Percentiles rank a stretch among this genome's conserved stretches.
These are phyloP conservation scores for Penicillium nordicum DNA, from an alignment of 2,329 filamentous ascomycete species.

Conservation along the genomic window DNA sequence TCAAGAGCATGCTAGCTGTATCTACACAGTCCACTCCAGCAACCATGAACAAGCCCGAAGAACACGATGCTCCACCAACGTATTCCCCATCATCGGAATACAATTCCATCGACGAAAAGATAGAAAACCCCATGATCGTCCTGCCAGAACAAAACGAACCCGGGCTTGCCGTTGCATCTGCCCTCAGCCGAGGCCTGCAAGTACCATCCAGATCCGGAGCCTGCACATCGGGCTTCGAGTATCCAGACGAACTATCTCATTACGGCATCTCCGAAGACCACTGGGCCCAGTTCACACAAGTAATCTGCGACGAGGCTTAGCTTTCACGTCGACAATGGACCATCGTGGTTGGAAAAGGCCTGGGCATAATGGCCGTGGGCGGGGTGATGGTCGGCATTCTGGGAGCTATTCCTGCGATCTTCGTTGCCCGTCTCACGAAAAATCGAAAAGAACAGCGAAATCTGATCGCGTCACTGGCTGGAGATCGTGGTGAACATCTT, in stretches of 20 bases:
- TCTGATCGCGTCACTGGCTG: conserved; percentile 21
- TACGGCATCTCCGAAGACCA: conserved; percentile 22
- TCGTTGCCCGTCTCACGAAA: conserved; percentile 21
- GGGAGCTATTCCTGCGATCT: conserved; percentile 27
- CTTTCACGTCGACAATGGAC: conserved; percentile 31
- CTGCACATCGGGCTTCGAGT: conserved; percentile 32
- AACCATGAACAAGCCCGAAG: not conserved
- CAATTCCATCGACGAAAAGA: conserved; percentile 5
- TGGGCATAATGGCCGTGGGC: conserved; percentile 30
- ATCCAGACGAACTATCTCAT: conserved; percentile 23
- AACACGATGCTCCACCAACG: conserved; percentile 6
- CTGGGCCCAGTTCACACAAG: conserved; percentile 28
- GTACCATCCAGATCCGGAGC: conserved; percentile 26
- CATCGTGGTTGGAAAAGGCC: conserved; percentile 27
- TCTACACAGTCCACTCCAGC: not conserved
- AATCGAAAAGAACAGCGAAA: conserved; percentile 27
- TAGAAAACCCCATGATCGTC: conserved; percentile 10
- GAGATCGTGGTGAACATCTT: conserved; percentile 10
- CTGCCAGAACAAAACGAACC: conserved; percentile 14
- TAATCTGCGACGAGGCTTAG: conserved; percentile 27
- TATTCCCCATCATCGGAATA: conserved; percentile 6
- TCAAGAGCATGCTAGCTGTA: not conserved
- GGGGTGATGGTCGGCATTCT: conserved; percentile 32
- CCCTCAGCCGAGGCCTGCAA: conserved; percentile 29
- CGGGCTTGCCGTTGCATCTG: conserved; percentile 17